Conservation (phyloP, 257 asterid species). For the Nicotiana attenuata region DNA sequence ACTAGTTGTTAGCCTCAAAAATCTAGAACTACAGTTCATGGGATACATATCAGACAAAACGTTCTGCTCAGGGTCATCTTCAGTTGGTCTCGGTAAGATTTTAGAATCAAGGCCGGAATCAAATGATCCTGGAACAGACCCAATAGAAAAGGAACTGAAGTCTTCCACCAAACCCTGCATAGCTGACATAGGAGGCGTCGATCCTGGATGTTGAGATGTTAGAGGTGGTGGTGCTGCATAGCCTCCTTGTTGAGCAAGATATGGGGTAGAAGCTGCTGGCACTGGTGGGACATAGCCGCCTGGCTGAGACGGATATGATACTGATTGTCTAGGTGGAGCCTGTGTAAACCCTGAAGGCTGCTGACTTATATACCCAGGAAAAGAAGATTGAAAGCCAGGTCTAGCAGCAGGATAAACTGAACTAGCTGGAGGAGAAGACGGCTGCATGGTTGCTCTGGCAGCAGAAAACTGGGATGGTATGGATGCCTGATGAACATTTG, state of each 20-base stretch:
- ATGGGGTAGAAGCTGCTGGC: constrained; percentile 30
- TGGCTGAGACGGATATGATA: constrained; percentile 46
- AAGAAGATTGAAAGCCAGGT: constrained; percentile 49
- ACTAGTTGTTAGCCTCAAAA: constrained; percentile 61
- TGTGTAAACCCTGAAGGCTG: constrained; percentile 49
- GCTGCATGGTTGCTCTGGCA: constrained; percentile 53
- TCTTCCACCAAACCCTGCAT: constrained; percentile 64
- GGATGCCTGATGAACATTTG: constrained; percentile 28
- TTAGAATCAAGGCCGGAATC: constrained; percentile 53
- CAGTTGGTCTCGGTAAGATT: constrained; percentile 76
- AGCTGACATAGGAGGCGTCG: constrained; percentile 41
- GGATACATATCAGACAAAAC: constrained; percentile 51
- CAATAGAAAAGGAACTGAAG: constrained; percentile 71
- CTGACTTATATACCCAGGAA: constrained; percentile 59
- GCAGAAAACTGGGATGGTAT: constrained; percentile 31
- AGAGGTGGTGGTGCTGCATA: constrained; percentile 52
- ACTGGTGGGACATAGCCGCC: constrained; percentile 52
- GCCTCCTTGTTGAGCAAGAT: constrained; percentile 50
- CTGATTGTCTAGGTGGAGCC: constrained; percentile 34
- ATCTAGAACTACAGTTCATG: constrained; percentile 61
- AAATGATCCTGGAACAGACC: constrained; percentile 70
- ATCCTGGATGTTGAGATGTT: constrained; percentile 38
- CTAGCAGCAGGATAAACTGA: constrained; percentile 47
- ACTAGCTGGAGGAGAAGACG: constrained; percentile 52
- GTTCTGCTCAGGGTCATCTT: constrained; percentile 53